Conservation (phyloP, 2,329 filamentous ascomycete genomes). For the Aspergillus niger region DNA sequence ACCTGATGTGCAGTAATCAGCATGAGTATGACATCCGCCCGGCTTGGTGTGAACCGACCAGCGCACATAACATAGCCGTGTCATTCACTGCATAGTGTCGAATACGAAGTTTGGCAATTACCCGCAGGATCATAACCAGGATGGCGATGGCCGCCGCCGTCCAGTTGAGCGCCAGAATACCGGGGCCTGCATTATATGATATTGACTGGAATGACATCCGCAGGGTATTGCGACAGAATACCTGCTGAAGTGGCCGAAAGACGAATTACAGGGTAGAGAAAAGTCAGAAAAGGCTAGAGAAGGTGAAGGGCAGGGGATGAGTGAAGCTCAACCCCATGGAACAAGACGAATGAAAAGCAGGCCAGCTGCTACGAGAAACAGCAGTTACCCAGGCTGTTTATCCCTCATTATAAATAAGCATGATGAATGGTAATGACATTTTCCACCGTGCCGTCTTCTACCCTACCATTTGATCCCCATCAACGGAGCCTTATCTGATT, state of each 20-base stretch:
- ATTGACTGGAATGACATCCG: not conserved
- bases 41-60: not conserved
- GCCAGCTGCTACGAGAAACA: not conserved
- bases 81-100: conserved; percentile 15
- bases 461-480: not conserved
- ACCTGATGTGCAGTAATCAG: not conserved
- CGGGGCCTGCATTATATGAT: not conserved
- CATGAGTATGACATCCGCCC: too few species aligned
- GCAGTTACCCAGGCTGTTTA: not conserved
- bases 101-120: conserved; percentile 14
- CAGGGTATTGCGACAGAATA: not conserved
- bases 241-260: not conserved
- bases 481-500: not conserved
- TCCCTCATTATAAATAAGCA: not conserved
- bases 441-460: not conserved
- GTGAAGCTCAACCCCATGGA: not conserved
- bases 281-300: not conserved
- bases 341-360: not conserved
- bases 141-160: conserved; percentile 6
- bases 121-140: conserved; percentile 5
- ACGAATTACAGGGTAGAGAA: too few species aligned
- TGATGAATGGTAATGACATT: not conserved
- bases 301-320: not conserved
- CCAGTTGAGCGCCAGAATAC: conserved; percentile 3
- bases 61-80: conserved; percentile 12